Base-by-base conservation (phyloP, 2,329 filamentous ascomycete species). In the Penicillium vulpinum region DNA sequence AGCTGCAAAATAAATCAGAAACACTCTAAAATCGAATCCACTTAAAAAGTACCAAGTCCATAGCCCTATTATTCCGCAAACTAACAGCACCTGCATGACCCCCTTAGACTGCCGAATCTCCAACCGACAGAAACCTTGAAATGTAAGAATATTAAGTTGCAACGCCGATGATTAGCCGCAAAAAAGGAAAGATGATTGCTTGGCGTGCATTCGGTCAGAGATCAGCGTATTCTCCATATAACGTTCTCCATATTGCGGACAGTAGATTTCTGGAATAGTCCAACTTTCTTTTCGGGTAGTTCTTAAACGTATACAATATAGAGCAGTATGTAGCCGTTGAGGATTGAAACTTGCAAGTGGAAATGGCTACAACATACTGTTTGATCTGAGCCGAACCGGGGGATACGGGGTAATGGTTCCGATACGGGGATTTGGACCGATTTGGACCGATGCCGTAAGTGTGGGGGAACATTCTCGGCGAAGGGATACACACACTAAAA, bases 161-260 rank as follows among this genome's bases (percentile, higher is more conserved):
- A 15, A 3, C 7, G 15, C 55, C 31, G 55, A 55, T 4, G 8
- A 44, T 58, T 51, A 55, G 35, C 58, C 55, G 41, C 11, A 40
- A 26, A 44, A 15, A 24, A 9, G 36, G 55, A 15, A 38, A 43
- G 2, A n/a, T 29, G 4, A 6, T 33, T 22, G 28, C n/a, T 4
- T 9, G 16, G n/a, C 40, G 50, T 45, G 35, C 35, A 33, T 28
- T 21, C n/a, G n/a, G 28, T 10, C 21, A 41, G n/a, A 5, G 36
- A 54, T 43, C 13, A 16, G 45, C 36, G 13, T 40, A 2, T 15
- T 44, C 26, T 5, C 18, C 44, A 15, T 47, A 16, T 4, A 24
- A 40, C 15, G 2, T 8, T 36, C 15, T 26, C 16, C 31, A n/a
- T 22, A 24, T 35, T n/a, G 21, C 31, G 9, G 18, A 15, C 21